A percentile compares a stretch with the other conserved stretches of the same genome.
Conservation (phyloP, 345 rosid species). For the Lepidium aucheri region DNA sequence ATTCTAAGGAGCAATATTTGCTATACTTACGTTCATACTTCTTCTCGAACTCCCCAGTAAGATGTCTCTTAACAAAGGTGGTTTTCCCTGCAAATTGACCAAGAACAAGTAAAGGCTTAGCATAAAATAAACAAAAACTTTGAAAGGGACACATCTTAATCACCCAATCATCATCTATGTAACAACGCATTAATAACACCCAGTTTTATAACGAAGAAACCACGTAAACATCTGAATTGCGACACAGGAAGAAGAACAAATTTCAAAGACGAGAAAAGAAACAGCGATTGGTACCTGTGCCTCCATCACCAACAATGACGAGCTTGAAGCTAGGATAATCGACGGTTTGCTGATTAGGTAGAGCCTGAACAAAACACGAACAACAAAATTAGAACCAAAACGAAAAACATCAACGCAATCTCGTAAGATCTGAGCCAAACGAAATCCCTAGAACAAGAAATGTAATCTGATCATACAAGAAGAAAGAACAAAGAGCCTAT, state of each 20-base stretch:
- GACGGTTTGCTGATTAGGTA: conserved; percentile 63
- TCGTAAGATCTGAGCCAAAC: background rate
- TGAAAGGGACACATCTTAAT: background rate
- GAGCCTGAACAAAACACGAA: conserved; percentile 35
- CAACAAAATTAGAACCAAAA: background rate
- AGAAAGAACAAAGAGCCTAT: background rate
- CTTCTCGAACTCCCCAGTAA: conserved; percentile 95
- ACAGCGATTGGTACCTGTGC: conserved; percentile 51
- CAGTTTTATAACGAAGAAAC: background rate
- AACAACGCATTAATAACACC: background rate
- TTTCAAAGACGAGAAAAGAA: background rate
- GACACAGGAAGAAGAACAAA: background rate
- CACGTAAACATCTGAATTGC: background rate
- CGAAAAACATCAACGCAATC: background rate
- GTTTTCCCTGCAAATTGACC: conserved; percentile 74
- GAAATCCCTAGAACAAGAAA: background rate
- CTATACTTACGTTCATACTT: conserved; percentile 75
- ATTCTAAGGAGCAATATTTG: background rate
- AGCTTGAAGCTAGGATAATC: conserved; percentile 86
- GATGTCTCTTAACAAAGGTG: conserved; percentile 84
- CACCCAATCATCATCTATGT: background rate
- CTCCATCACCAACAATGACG: conserved; percentile 88
- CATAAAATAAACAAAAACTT: background rate
- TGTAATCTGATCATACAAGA: background rate
- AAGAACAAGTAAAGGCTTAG: background rate